Evolutionary conservation across 2,329 filamentous ascomycete genomes (phyloP).

Genomic region (Aspergillus sp.): DNA sequence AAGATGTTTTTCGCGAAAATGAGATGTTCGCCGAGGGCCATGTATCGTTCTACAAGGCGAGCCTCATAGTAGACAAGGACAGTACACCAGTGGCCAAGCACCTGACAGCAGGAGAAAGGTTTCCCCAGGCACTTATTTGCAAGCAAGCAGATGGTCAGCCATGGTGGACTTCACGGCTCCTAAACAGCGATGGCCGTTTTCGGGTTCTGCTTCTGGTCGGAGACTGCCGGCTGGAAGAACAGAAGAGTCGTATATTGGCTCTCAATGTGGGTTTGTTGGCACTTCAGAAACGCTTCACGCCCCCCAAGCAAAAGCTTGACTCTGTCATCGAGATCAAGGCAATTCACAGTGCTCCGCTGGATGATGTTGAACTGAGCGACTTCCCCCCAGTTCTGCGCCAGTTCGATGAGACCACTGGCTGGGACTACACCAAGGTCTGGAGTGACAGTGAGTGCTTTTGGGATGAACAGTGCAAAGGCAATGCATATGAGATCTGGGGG

Average conservation of each 20-base stretch:
- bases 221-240: constrained; percentile 50
- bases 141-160: constrained; percentile 20
- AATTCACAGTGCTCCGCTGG: constrained; percentile 58
- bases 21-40: constrained; percentile 11
- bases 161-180: constrained; percentile 23
- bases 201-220: constrained; percentile 59
- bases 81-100: constrained; percentile 1
- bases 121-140: constrained; percentile 23
- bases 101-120: constrained; percentile 18
- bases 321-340: constrained; percentile 62
- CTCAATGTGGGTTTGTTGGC: constrained; percentile 45
- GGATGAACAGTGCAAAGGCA: constrained; percentile 28
- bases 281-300: constrained; percentile 49
- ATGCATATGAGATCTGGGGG: constrained; percentile 29
- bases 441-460: constrained; percentile 48
- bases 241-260: constrained; percentile 48
- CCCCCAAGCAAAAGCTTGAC: constrained; percentile 41
- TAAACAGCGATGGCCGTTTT: constrained; percentile 39
- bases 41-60: constrained; percentile 6
- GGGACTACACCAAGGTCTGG: constrained; percentile 60
- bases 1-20: neutral
- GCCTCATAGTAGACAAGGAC: constrained; percentile 9
- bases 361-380: constrained; percentile 53
- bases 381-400: constrained; percentile 53
- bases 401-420: constrained; percentile 51